These are phyloP conservation scores for Xylaria telfairii DNA, from an alignment of 495 filamentous ascomycete species.

Conservation along the genomic window DNA sequence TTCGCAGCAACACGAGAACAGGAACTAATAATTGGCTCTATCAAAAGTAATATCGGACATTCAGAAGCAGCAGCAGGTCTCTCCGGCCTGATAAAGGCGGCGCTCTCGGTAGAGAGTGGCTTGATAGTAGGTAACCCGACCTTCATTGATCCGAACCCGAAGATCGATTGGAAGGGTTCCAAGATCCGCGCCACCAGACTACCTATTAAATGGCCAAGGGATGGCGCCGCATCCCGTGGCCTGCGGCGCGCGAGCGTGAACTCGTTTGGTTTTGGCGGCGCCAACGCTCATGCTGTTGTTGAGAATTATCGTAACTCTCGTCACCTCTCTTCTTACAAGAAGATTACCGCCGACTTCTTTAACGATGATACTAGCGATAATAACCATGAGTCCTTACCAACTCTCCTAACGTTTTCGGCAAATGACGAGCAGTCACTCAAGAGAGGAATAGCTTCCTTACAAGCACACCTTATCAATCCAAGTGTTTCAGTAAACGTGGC, in stretches of 20 bases:
- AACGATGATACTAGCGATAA: not conserved
- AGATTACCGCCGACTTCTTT: slow-evolving; percentile 1
- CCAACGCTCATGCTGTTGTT: slow-evolving; percentile 60
- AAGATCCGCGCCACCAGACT: slow-evolving; percentile 7
- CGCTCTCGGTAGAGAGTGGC: slow-evolving; percentile 54
- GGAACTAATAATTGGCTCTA: slow-evolving; percentile 50
- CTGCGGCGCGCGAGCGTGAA: slow-evolving; percentile 53
- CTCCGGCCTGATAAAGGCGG: slow-evolving; percentile 54
- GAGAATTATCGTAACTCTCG: slow-evolving; percentile 35
- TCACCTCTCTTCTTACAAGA: not conserved
- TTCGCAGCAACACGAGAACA: not conserved
- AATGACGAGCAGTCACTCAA: slow-evolving; percentile 28
- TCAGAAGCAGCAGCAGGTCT: slow-evolving; percentile 54
- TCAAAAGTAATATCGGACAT: slow-evolving; percentile 61
- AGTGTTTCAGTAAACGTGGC: slow-evolving; percentile 26
- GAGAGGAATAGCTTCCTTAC: slow-evolving; percentile 7
- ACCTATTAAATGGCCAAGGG: not conserved
- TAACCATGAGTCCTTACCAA: not conserved
- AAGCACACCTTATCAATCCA: slow-evolving; percentile 34
- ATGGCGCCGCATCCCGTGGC: not conserved
- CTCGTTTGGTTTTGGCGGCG: slow-evolving; percentile 61
- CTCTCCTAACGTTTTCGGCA: slow-evolving; percentile 27
- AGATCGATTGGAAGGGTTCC: slow-evolving; percentile 34
- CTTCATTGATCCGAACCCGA: slow-evolving; percentile 50
- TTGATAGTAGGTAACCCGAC: slow-evolving; percentile 40